These are phyloP conservation scores for Aspergillus coremiiformis DNA, from an alignment of 495 filamentous ascomycete genomes.

Conservation along the genomic window DNA sequence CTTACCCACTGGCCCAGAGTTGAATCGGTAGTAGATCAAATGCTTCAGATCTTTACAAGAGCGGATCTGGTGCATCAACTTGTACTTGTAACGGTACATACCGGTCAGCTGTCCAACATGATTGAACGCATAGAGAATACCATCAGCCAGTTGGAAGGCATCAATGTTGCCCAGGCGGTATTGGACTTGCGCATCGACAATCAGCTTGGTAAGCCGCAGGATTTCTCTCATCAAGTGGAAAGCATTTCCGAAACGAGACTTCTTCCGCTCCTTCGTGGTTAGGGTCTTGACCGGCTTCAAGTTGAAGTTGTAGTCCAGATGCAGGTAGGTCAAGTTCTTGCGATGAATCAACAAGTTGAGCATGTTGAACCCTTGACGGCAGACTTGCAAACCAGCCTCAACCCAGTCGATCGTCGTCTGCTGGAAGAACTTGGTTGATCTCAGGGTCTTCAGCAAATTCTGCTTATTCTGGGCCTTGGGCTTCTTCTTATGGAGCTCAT, in stretches of 20 bases:
- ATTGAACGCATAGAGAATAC: slow-evolving; percentile 98
- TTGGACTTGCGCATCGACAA: slow-evolving; percentile 97
- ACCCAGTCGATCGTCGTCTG: slow-evolving; percentile 99
- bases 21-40: slow-evolving; percentile 98
- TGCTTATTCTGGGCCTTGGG: slow-evolving; percentile 95
- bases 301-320: slow-evolving; percentile 99
- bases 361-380: slow-evolving; percentile 99
- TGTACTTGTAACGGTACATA: slow-evolving; percentile 99
- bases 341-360: slow-evolving; percentile 95
- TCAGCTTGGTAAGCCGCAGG: slow-evolving; percentile 92
- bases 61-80: slow-evolving; percentile 99
- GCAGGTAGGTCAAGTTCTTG: slow-evolving; percentile 97
- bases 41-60: slow-evolving; percentile 99
- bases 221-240: slow-evolving; percentile 99
- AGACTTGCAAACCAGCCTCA: slow-evolving; percentile 96
- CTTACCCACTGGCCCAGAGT: slow-evolving; percentile 94
- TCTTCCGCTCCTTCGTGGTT: slow-evolving; percentile 99
- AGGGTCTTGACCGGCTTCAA: slow-evolving; percentile 97
- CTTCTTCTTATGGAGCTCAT: slow-evolving; percentile 89
- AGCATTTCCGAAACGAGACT: slow-evolving; percentile 98
- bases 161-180: slow-evolving; percentile 98
- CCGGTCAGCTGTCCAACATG: slow-evolving; percentile 97
- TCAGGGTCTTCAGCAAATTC: slow-evolving; percentile 78
- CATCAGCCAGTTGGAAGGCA: slow-evolving; percentile 97
- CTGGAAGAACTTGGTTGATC: slow-evolving; percentile 98